Evolutionary conservation across 257 asterid genomes (phyloP).

Genomic region (Henckelia pumila): DNA sequence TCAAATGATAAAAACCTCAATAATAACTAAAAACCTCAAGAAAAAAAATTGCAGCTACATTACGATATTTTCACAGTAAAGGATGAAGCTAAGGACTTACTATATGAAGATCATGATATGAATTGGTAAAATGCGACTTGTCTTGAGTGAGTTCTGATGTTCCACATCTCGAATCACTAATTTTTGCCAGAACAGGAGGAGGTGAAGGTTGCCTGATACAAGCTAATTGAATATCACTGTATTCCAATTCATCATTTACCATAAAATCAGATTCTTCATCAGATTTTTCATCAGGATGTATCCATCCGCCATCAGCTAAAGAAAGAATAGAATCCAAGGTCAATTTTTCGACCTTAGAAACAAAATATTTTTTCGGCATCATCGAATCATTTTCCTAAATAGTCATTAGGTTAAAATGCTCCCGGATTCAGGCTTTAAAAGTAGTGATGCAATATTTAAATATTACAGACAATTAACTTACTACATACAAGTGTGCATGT

Average conservation of each 20-base stretch:
- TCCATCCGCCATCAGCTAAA: constrained; percentile 53
- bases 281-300: constrained; percentile 33
- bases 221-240: constrained; percentile 31
- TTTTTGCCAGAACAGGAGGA: constrained; percentile 59
- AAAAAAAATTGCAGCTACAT: neutral
- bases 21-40: neutral
- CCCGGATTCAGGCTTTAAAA: constrained; percentile 38
- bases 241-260: constrained; percentile 26
- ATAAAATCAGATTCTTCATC: constrained; percentile 22
- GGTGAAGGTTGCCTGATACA: constrained; percentile 50
- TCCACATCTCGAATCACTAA: constrained; percentile 58
- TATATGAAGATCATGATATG: constrained; percentile 51
- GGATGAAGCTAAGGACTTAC: constrained; percentile 36
- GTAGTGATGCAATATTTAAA: constrained; percentile 16
- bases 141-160: constrained; percentile 39
- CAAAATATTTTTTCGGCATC: neutral
- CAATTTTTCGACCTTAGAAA: constrained; percentile 26
- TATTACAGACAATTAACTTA: constrained; percentile 9
- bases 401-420: constrained; percentile 17
- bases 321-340: constrained; percentile 51
- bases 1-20: neutral
- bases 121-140: constrained; percentile 30
- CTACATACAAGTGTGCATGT: neutral
- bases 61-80: neutral
- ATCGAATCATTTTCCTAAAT: constrained; percentile 26